A percentile compares a stretch with the other conserved stretches of the same genome.
phyloP scores from a whole-genome alignment of 129 eudicot genomes.

The Flaveria trinervia region DNA sequence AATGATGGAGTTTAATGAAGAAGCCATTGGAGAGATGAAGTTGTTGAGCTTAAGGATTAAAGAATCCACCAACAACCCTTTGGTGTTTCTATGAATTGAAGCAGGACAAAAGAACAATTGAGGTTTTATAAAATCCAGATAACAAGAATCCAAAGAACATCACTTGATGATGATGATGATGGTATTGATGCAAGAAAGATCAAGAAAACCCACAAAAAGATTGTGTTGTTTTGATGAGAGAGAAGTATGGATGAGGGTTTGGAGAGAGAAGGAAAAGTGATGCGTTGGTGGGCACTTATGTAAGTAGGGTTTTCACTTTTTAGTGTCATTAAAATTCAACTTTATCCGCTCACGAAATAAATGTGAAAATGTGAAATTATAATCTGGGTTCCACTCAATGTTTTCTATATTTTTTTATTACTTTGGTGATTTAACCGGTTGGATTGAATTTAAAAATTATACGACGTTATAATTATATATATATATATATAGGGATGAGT shows the following conservation, averaged over 20 bases:
- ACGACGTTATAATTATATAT: too few species aligned
- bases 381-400: too few species aligned
- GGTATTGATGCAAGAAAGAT: constrained; percentile 13
- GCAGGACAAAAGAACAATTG: constrained; percentile 26
- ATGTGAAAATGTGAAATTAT: background rate
- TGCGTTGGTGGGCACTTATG: constrained; percentile 28
- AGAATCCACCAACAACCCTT: background rate
- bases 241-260: constrained; percentile 34
- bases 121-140: constrained; percentile 24
- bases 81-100: constrained; percentile 19
- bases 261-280: constrained; percentile 7
- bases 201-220: constrained; percentile 22
- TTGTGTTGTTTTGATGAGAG: constrained; percentile 32
- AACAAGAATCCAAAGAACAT: constrained; percentile 26
- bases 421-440: too few species aligned
- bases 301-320: background rate
- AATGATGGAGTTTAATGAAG: constrained; percentile 48
- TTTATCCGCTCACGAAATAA: constrained; percentile 34
- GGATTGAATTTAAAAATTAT: too few species aligned
- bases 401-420: too few species aligned
- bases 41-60: constrained; percentile 19
- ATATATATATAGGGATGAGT: too few species aligned
- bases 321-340: constrained; percentile 2
- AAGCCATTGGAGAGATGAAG: constrained; percentile 51
- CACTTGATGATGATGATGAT: constrained; percentile 14